Conservation (phyloP, 768 basidiomycete species). For the Termitomyces sp. region DNA sequence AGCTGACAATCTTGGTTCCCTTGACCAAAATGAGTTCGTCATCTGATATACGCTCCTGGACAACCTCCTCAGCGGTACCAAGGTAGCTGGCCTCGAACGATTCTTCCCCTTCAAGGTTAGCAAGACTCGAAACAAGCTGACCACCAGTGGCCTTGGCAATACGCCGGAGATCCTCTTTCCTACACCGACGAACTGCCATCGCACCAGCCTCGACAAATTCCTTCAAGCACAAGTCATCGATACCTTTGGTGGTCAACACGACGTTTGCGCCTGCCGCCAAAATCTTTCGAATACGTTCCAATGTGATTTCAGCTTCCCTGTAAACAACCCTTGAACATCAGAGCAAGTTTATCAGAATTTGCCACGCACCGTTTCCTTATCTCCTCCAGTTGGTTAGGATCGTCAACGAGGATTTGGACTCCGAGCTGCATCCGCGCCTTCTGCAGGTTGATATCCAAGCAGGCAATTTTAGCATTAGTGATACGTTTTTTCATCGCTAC, state of each 20-base stretch:
- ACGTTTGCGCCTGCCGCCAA: conserved; percentile 96
- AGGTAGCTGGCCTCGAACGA: conserved; percentile 91
- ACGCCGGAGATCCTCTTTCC: conserved; percentile 95
- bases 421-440: conserved; percentile 98
- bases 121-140: conserved; percentile 86
- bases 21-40: conserved; percentile 97
- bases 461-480: conserved; percentile 93
- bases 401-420: conserved; percentile 94
- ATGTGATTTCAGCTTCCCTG: conserved; percentile 93
- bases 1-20: conserved; percentile 95
- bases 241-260: conserved; percentile 95
- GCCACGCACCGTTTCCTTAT: conserved; percentile 81
- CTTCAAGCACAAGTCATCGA: conserved; percentile 96
- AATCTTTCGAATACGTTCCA: conserved; percentile 95
- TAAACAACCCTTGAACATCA: neutral
- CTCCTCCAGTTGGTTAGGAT: conserved; percentile 94
- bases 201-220: conserved; percentile 99
- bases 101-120: conserved; percentile 97
- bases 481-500: conserved; percentile 97
- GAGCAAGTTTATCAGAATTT: neutral
- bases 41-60: conserved; percentile 96
- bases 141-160: conserved; percentile 98
- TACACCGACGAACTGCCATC: conserved; percentile 96
- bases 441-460: conserved; percentile 95
- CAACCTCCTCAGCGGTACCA: conserved; percentile 93